These are phyloP conservation scores for Geotrichum europaeum DNA, from an alignment of 1,139 yeast species.

Conservation along the genomic window DNA sequence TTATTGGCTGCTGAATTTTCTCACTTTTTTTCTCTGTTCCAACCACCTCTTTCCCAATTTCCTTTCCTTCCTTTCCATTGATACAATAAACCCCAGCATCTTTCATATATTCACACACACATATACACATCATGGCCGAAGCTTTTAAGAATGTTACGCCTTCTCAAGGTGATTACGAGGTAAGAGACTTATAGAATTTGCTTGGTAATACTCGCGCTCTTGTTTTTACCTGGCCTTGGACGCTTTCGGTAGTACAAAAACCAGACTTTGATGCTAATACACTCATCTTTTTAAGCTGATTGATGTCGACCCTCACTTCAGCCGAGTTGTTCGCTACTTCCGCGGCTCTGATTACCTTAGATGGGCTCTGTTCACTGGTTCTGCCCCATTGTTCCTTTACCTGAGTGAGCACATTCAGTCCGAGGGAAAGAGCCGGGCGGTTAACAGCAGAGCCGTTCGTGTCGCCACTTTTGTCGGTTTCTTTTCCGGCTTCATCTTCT, in stretches of 20 bases:
- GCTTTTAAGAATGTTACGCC: conserved; percentile 17
- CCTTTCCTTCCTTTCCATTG: neutral
- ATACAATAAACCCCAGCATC: neutral
- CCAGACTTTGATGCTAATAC: neutral
- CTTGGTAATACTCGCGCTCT: neutral
- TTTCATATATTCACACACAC: neutral
- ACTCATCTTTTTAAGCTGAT: conserved; percentile 37
- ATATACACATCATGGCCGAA: conserved; percentile 12
- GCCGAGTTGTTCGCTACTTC: conserved; percentile 65
- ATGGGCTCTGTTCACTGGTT: conserved; percentile 60
- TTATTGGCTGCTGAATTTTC: conserved; percentile 6
- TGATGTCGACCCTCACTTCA: conserved; percentile 75
- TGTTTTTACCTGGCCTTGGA: neutral
- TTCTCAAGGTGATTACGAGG: conserved; percentile 17
- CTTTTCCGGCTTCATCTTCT: conserved; percentile 64
- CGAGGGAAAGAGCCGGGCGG: conserved; percentile 54
- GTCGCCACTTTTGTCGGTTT: conserved; percentile 57
- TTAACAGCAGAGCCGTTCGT: conserved; percentile 52
- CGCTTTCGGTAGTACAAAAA: neutral
- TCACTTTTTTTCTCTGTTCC: conserved; percentile 5
- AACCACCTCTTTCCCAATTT: conserved; percentile 3
- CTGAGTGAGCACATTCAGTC: conserved; percentile 49
- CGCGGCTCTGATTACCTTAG: conserved; percentile 59
- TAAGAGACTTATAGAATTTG: neutral
- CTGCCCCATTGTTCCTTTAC: conserved; percentile 58